Base-by-base conservation (phyloP, 768 basidiomycete genomes). In the Coprinellus micaceus region DNA sequence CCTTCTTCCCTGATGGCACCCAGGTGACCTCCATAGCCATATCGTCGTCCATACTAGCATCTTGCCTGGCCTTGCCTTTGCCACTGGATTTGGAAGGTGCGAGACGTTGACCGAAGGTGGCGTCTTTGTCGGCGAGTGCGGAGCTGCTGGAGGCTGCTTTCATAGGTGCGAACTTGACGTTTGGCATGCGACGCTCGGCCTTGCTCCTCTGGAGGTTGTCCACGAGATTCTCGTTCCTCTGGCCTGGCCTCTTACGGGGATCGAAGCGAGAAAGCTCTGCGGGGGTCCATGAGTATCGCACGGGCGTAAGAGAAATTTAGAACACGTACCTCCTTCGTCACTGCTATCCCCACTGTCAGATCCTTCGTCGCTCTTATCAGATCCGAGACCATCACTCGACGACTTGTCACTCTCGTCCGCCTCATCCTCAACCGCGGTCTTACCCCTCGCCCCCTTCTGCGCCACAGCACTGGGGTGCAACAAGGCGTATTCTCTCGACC, bases 401-500 rank as follows among this genome's bases (percentile, higher is more conserved):
- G 67, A 54, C 66, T 79, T 83, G 57, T 92, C 89, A 61, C 87
- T 91, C 66, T 93, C 91, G 17, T 94, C 94, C 28, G 91, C 91
- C 61, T 95, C 92, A 33, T 91, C 85, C 64, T 94, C 90, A 24
- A 92, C 90, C 1, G 88, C 91, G 1, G 91, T 95, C 78, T 82
- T 91, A 49, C 71, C 70, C 60, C 76, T n/a, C n/a, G n/a, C n/a
- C n/a, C n/a, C n/a, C n/a, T n/a, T 82, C 66, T 81, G 80, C 28
- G 82, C 78, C n/a, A 74, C 84, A 10, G 87, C 72, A 19, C 94
- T 95, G 13, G 96, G 96, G 69, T 98, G 94, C 67, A 98, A 83
- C 61, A 98, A 71, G n/a, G 87, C 89, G 68, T 80, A 98, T 74
- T 98, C 97, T 63, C 91, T 79, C 61, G 78, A 90, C 40, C 73